Evolutionary conservation across 2,329 filamentous ascomycete genomes (phyloP), one percentile per base, ranked within the genome.

Genomic region (Fusarium abutilonis): DNA sequence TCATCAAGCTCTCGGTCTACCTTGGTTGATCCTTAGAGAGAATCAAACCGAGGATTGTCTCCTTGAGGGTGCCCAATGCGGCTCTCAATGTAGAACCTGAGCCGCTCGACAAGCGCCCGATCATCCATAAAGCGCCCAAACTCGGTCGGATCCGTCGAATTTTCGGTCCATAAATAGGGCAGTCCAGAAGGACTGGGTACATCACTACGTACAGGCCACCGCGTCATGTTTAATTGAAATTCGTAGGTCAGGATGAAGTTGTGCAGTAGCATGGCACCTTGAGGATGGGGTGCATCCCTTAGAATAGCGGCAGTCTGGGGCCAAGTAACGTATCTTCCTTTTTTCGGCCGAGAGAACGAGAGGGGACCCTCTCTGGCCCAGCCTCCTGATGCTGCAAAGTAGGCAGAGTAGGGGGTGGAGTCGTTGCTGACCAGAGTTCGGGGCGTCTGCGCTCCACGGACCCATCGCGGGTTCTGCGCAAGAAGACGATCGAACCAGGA

Each of bases 221-320:
- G n/a, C 6, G 48, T 28, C 4, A 71, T 72, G 4, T 48, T 56
- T 8, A 66, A 49, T 65, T 82, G 79, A 42, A 61, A 75, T 51
- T 80, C 80, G 2, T 71, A 53, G 51, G 74, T 79, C 10, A 83
- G 68, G 6, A 84, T 55, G 64, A 70, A 84, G 65, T 75, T 80
- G 63, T 80, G 76, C 9, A 84, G 75, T 23, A 84, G 70, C 72
- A 83, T 84, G 26, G 82, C 80, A 29, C 76, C 76, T 67, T 84
- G 81, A 0, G 80, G 79, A 45, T 81, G 80, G 0, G 79, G 79
- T 0, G 82, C 80, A 28, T 80, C 71, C 49, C 77, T 78, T 28
- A 81, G 72, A 53, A 85, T 84, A 3, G 78, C 83, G 2, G 70
- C 79, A 0, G 73, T 78, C 64, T 84, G 82, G 1, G 79, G 68